These are phyloP conservation scores for Saitozyma sp. DNA, from an alignment of 768 basidiomycete genomes.

Conservation along the genomic window DNA sequence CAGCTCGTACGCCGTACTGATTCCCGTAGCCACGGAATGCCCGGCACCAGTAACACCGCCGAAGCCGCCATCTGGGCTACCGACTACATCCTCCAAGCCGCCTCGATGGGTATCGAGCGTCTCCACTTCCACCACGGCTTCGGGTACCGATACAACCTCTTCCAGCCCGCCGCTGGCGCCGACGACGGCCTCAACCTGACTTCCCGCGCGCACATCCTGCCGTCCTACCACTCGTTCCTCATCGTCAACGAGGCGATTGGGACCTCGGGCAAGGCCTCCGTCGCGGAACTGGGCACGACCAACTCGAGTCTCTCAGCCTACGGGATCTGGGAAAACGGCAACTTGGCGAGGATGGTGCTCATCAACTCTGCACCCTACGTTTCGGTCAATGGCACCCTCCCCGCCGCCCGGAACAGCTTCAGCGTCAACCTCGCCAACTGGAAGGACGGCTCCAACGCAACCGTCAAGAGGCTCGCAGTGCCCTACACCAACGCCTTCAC, in stretches of 20 bases:
- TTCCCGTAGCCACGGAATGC: conserved; percentile 20
- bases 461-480: conserved; percentile 13
- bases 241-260: conserved; percentile 30
- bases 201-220: conserved; percentile 22
- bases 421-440: conserved; percentile 5
- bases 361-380: conserved; percentile 15
- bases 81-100: conserved; percentile 24
- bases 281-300: conserved; percentile 17
- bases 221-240: conserved; percentile 23
- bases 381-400: neutral
- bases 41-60: conserved; percentile 19
- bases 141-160: conserved; percentile 22
- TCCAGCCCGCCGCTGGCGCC: conserved; percentile 17
- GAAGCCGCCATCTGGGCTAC: conserved; percentile 32
- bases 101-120: conserved; percentile 20
- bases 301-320: conserved; percentile 12
- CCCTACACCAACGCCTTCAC: conserved; percentile 13
- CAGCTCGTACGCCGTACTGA: neutral
- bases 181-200: conserved; percentile 15
- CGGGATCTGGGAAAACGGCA: conserved; percentile 16
- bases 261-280: conserved; percentile 12
- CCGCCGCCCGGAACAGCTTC: neutral
- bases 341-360: conserved; percentile 15
- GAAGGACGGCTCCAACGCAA: conserved; percentile 1
- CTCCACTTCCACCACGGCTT: conserved; percentile 29